Base-by-base conservation (phyloP, 2,329 filamentous ascomycete genomes). In the Sarocladium brachiariae region DNA sequence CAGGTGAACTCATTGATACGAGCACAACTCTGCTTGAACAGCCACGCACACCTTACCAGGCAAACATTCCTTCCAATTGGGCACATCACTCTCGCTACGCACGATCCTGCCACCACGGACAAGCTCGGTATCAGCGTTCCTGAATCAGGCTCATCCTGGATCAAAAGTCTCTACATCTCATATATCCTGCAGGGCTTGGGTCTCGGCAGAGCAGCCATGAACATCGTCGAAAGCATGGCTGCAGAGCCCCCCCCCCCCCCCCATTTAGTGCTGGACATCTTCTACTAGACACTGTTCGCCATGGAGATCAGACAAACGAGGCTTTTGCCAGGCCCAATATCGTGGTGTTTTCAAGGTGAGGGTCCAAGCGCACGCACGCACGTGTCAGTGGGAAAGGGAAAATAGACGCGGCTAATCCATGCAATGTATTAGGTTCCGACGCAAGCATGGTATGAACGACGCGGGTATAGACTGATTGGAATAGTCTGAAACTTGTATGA, bases 51-150 rank as follows among this genome's bases (percentile, higher is more conserved):
- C 54, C 57, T 1, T 37, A 52, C 0, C 10, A 31, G 4, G 21
- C 51, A 0, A 21, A 24, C n/a, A 3, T 66, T 67, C 37, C 38
- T 59, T 5, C 64, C 64, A 1, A 53, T 67, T 19, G 64, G 64
- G 3, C 64, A 67, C 41, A 61, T 66, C 31, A 58, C 61, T 2
- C 57, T 67, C 3, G 59, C 61, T 51, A 50, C 41, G 3, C 53
- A 57, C 24, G 53, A 58, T 7, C 30, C 53, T 5, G 39, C 14
- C 43, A 13, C 9, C 34, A 19, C 45, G 3, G 33, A 41, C 2
- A 35, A 24, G 14, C 21, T 41, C 10, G 30, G 27, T 4, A 11
- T 51, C 2, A 19, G 43, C 6, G 11, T 52, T 5, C 50, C 53
- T 2, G 16, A 14, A 13, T 24, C 19, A 6, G 48, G 33, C 19